Evolutionary conservation across 768 basidiomycete genomes (phyloP), one percentile per base, ranked within the genome.

Genomic region (Boletus rufocinnamomeus): DNA sequence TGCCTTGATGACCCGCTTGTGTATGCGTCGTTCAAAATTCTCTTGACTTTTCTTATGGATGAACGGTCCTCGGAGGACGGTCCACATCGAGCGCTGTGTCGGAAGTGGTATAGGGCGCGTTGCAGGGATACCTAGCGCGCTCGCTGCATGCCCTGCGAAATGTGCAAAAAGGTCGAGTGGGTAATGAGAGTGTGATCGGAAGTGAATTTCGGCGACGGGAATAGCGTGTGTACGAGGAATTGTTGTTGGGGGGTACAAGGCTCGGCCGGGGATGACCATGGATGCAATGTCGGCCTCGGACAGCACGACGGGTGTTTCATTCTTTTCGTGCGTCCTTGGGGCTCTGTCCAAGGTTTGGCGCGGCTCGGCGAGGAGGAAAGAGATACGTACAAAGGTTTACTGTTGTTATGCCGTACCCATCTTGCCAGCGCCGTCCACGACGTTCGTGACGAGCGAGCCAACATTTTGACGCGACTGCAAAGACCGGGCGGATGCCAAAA

Each of bases 41-140:
- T 98, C 95, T 74, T 98, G 95, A 19, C 83, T 78, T 75, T 96
- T 97, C 70, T 98, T 98, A 73, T 95, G 89, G 6, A 84, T 87
- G 69, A 98, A 98, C 11, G 96, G 95, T 4, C 85, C 83, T 37
- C 88, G 84, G 10, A 82, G 80, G 19, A 97, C 95, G 0, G 96
- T 97, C 87, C 91, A 93, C 11, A 97, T 76, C 6, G 82, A 79
- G 46, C 91, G 88, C 62, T 87, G 79, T 3, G 83, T 91, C 0
- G 93, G 94, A 0, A 96, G 83, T 5, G 76, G 74, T 16, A 80
- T 79, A 13, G 86, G 79, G 19, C 80, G 78, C 3, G 91, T 87
- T 35, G 82, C 78, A 1, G 95, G 93, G 45, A 96, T 91, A 19
- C 84, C 89, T 43, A 98, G 81, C 1, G 92, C 85, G n/a, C 85